These are phyloP conservation scores for Rhytidhysteron rufulum DNA, from an alignment of 2,329 filamentous ascomycete species.

Conservation along the genomic window DNA sequence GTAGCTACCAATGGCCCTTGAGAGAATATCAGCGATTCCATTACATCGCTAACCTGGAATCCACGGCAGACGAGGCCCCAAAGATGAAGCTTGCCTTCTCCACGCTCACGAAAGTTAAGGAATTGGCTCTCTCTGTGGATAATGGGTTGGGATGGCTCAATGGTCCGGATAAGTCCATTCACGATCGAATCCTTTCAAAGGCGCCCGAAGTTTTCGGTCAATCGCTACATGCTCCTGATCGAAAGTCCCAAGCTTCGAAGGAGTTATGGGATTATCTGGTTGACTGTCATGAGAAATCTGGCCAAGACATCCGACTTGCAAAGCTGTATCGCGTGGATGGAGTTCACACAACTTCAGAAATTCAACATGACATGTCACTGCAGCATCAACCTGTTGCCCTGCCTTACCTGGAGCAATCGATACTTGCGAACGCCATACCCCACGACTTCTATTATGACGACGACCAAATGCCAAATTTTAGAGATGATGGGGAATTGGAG, in stretches of 20 bases:
- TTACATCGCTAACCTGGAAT: constrained; percentile 57
- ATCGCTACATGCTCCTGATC: constrained; percentile 34
- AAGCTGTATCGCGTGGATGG: constrained; percentile 25
- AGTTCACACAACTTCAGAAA: constrained; percentile 11
- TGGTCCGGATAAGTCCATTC: constrained; percentile 56
- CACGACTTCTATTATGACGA: constrained; percentile 10
- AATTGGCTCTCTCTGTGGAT: constrained; percentile 65
- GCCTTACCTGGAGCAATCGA: constrained; percentile 25
- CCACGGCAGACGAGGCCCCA: constrained; percentile 60
- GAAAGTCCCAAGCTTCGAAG: constrained; percentile 29
- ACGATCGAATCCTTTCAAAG: constrained; percentile 45
- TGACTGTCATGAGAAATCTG: constrained; percentile 14
- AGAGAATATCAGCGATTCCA: constrained; percentile 57
- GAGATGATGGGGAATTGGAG: constrained; percentile 18
- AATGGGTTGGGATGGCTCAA: constrained; percentile 64
- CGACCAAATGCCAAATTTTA: constrained; percentile 16
- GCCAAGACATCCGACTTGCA: constrained; percentile 22
- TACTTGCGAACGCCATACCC: constrained; percentile 23
- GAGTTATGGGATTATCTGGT: constrained; percentile 34
- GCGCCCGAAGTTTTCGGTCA: constrained; percentile 46
- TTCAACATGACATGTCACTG: constrained; percentile 7
- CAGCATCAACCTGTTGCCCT: constrained; percentile 16
- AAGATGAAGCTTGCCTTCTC: constrained; percentile 60
- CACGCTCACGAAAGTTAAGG: constrained; percentile 52
- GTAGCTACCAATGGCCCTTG: constrained; percentile 62